These are phyloP conservation scores for Fusarium subtropicale DNA, from an alignment of 2,329 filamentous ascomycete genomes.

Conservation along the genomic window DNA sequence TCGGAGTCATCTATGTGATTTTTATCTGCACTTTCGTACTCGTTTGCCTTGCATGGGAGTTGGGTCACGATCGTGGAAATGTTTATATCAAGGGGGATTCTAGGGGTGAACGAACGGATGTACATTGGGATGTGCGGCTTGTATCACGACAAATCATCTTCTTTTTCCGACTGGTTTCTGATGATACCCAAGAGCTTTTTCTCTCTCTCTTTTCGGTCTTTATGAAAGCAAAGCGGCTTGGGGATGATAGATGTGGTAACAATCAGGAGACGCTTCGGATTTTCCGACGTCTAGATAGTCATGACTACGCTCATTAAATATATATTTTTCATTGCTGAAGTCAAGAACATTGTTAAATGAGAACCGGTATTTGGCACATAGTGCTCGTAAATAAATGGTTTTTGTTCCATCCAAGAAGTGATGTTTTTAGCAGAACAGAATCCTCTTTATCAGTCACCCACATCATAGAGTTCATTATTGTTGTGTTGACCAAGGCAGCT, in stretches of 20 bases:
- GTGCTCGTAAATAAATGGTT: neutral
- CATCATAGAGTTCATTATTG: no score
- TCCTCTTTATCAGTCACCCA: no score
- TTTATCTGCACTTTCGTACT: slow-evolving; percentile 25
- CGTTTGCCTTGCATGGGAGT: slow-evolving; percentile 13
- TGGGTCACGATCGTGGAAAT: slow-evolving; percentile 22
- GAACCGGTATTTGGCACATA: neutral
- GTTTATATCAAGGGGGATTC: slow-evolving; percentile 20
- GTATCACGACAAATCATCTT: slow-evolving; percentile 46
- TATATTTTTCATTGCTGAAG: neutral
- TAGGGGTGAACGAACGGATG: slow-evolving; percentile 20
- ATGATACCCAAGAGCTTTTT: slow-evolving; percentile 50
- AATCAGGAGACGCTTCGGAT: neutral
- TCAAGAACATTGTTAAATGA: neutral
- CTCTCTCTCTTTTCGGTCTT: slow-evolving; percentile 37
- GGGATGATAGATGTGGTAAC: slow-evolving; percentile 29
- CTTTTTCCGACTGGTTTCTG: slow-evolving; percentile 49
- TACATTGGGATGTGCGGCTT: slow-evolving; percentile 45
- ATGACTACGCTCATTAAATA: slow-evolving; percentile 12
- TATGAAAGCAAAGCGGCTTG: slow-evolving; percentile 32
- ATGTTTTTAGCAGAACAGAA: neutral
- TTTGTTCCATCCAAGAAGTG: neutral
- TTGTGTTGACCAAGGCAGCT: no score
- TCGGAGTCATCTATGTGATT: slow-evolving; percentile 40
- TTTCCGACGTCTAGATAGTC: slow-evolving; percentile 2